These are phyloP conservation scores for Ophiocordyceps camponoti-saundersi DNA, from an alignment of 2,329 filamentous ascomycete species.

Conservation along the genomic window DNA sequence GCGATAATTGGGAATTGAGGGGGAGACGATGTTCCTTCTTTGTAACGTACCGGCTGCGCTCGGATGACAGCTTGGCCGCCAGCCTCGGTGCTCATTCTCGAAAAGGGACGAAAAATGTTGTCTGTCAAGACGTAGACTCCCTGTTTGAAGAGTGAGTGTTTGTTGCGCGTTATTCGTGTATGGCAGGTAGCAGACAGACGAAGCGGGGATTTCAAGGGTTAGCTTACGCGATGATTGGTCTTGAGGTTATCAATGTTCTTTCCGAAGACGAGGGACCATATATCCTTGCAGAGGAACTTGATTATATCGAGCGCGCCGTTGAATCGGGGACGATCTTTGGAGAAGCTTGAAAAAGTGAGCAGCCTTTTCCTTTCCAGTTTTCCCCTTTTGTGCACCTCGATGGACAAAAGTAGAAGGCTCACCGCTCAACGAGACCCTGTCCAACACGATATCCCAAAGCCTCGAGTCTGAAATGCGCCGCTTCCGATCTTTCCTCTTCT, in stretches of 20 bases:
- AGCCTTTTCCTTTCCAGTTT: no score
- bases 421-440: conserved; percentile 83
- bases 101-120: conserved; percentile 75
- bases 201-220: neutral
- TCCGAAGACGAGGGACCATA: conserved; percentile 86
- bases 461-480: conserved; percentile 73
- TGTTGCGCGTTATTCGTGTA: no score
- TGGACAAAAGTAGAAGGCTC: conserved; percentile 9
- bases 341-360: conserved; percentile 39
- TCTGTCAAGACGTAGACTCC: conserved; percentile 95
- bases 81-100: conserved; percentile 72
- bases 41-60: conserved; percentile 56
- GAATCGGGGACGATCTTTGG: conserved; percentile 69
- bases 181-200: neutral
- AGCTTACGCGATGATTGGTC: conserved; percentile 73
- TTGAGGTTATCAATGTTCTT: conserved; percentile 99
- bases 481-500: conserved; percentile 70
- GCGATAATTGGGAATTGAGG: neutral
- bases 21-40: neutral
- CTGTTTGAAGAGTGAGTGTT: conserved; percentile 19
- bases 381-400: no score
- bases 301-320: conserved; percentile 88
- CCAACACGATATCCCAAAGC: conserved; percentile 80
- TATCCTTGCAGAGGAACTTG: conserved; percentile 96
- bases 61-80: conserved; percentile 54